Percentiles rank a stretch among this genome's conserved stretches.
Conservation (phyloP, 495 filamentous ascomycete species). For the Darksidea phi region DNA sequence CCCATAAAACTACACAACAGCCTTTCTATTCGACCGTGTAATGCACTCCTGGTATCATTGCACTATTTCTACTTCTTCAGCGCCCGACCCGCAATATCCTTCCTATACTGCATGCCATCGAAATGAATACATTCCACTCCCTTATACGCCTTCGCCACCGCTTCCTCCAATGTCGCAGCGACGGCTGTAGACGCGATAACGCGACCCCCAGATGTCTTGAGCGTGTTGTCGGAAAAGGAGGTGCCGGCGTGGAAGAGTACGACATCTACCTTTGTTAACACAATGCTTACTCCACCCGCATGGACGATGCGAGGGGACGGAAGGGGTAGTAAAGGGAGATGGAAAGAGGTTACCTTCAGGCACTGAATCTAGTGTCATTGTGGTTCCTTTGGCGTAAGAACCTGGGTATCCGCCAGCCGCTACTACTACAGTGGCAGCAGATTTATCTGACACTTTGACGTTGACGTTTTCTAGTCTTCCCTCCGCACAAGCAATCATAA, state of each 20-base stretch:
- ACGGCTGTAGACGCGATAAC: slow-evolving; percentile 87
- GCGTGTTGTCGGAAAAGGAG: slow-evolving; percentile 56
- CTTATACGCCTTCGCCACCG: slow-evolving; percentile 78
- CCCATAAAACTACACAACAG: too few species aligned
- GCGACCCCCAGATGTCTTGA: slow-evolving; percentile 79
- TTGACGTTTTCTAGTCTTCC: slow-evolving; percentile 68
- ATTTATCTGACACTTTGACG: slow-evolving; percentile 65
- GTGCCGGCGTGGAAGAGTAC: slow-evolving; percentile 95
- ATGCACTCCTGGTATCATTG: too few species aligned
- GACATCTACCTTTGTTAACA: slow-evolving; percentile 44
- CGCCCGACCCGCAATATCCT: slow-evolving; percentile 70
- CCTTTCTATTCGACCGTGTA: too few species aligned
- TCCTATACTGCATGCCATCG: slow-evolving; percentile 86
- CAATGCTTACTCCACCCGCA: background rate
- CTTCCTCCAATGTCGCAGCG: slow-evolving; percentile 70
- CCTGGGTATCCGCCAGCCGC: slow-evolving; percentile 95
- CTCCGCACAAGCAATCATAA: slow-evolving; percentile 83
- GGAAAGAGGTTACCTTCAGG: slow-evolving; percentile 43
- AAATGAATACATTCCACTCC: slow-evolving; percentile 79
- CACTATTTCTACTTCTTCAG: slow-evolving; percentile 22
- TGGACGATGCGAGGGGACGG: too few species aligned
- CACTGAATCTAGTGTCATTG: slow-evolving; percentile 60
- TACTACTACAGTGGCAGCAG: slow-evolving; percentile 87
- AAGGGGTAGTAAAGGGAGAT: background rate
- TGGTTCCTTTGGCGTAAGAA: slow-evolving; percentile 75